These are phyloP conservation scores for Stagonosporopsis vannaccii DNA, from an alignment of 2,329 filamentous ascomycete species.

Conservation along the genomic window DNA sequence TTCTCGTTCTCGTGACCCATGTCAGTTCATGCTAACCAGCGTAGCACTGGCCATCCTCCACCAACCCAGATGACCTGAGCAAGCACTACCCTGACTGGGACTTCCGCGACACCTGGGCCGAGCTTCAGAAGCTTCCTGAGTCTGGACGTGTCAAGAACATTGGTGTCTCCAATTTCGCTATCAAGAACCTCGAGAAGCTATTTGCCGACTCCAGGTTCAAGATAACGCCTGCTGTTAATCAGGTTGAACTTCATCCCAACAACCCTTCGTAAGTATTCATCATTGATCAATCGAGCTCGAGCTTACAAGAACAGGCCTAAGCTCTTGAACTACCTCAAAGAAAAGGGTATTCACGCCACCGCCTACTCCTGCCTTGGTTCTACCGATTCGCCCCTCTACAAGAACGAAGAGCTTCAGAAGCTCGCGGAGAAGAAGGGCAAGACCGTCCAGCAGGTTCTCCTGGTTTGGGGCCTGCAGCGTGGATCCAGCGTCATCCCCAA, in stretches of 20 bases:
- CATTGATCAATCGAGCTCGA: background rate
- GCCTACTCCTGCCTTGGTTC: slow-evolving; percentile 78
- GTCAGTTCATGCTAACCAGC: slow-evolving; percentile 4
- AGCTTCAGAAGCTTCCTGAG: slow-evolving; percentile 72
- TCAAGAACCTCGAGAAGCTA: slow-evolving; percentile 77
- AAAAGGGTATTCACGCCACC: slow-evolving; percentile 77
- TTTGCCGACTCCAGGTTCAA: slow-evolving; percentile 70
- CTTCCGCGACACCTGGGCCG: slow-evolving; percentile 79
- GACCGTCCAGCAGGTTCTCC: slow-evolving; percentile 76
- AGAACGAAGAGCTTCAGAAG: slow-evolving; percentile 67
- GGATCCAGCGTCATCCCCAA: slow-evolving; percentile 88
- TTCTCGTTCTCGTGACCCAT: background rate
- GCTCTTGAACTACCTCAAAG: slow-evolving; percentile 74
- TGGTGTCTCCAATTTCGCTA: slow-evolving; percentile 86
- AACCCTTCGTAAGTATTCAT: slow-evolving; percentile 66
- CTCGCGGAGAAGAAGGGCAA: slow-evolving; percentile 71
- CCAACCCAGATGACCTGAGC: slow-evolving; percentile 66
- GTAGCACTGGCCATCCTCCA: slow-evolving; percentile 68
- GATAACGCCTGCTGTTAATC: slow-evolving; percentile 75
- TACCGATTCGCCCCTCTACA: slow-evolving; percentile 73
- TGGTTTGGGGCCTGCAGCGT: slow-evolving; percentile 82
- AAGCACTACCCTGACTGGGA: slow-evolving; percentile 81
- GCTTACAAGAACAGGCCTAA: slow-evolving; percentile 60
- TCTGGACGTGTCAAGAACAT: slow-evolving; percentile 80
- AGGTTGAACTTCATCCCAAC: slow-evolving; percentile 82